A percentile compares a stretch with the other conserved stretches of the same genome.
These are phyloP conservation scores for Alternaria gaisen DNA, from an alignment of 2,329 filamentous ascomycete genomes.

Conservation along the genomic window DNA sequence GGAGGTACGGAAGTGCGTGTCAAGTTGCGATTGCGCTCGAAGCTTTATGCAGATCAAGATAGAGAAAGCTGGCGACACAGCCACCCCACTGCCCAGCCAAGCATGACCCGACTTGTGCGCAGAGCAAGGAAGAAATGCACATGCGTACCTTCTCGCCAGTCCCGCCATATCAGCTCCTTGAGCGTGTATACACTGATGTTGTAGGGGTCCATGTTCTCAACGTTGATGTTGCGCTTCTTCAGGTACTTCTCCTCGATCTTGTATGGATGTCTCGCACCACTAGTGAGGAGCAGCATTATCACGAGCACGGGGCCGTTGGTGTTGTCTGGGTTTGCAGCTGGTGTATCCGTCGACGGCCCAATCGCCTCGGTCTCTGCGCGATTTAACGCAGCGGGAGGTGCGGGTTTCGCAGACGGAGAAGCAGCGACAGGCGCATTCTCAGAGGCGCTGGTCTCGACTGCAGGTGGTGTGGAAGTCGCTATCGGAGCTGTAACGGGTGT, in stretches of 20 bases:
- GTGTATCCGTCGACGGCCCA: conserved; percentile 57
- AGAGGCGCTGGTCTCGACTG: conserved; percentile 21
- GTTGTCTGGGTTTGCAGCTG: conserved; percentile 50
- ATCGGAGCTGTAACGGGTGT: conserved; percentile 25
- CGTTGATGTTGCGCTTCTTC: conserved; percentile 77
- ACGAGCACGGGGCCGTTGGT: conserved; percentile 62
- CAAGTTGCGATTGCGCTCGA: neutral
- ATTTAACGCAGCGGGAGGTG: conserved; percentile 36
- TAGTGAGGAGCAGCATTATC: conserved; percentile 85
- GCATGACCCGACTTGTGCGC: neutral
- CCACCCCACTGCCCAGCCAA: neutral
- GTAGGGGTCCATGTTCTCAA: conserved; percentile 81
- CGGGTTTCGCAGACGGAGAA: conserved; percentile 30
- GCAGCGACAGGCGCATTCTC: conserved; percentile 22
- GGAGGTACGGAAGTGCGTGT: neutral
- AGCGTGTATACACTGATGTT: conserved; percentile 92
- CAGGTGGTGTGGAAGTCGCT: conserved; percentile 19
- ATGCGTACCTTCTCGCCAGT: conserved; percentile 78
- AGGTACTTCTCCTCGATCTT: conserved; percentile 89
- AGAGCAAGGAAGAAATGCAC: neutral
- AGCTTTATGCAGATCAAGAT: neutral
- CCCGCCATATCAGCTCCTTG: conserved; percentile 90
- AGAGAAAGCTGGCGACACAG: neutral
- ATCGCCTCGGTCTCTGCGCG: conserved; percentile 57
- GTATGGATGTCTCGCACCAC: conserved; percentile 85